These are phyloP conservation scores for Hansenula lynferdii DNA, from an alignment of 1,139 yeast genomes.

Conservation along the genomic window DNA sequence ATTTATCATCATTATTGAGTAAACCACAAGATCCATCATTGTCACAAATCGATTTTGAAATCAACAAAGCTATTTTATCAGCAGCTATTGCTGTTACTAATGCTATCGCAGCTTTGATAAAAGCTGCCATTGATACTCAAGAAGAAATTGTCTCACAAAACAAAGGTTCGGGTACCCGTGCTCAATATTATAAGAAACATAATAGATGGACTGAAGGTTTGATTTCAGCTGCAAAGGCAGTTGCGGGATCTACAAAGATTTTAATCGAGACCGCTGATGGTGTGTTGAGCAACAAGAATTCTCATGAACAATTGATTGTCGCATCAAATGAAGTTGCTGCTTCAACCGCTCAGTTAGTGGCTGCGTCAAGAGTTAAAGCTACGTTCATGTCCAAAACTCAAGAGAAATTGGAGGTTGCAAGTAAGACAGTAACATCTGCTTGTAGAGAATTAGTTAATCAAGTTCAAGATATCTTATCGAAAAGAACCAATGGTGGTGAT, in stretches of 20 bases:
- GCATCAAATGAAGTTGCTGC: conserved; percentile 93
- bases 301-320: conserved; percentile 83
- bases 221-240: conserved; percentile 86
- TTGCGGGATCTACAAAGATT: conserved; percentile 78
- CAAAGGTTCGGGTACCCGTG: conserved; percentile 58
- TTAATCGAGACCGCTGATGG: conserved; percentile 86
- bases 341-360: conserved; percentile 88
- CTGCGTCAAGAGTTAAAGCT: conserved; percentile 88
- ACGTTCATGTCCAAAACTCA: conserved; percentile 74
- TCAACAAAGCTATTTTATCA: conserved; percentile 71
- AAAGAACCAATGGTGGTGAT: conserved; percentile 27
- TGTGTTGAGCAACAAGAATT: conserved; percentile 54
- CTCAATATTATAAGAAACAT: conserved; percentile 82
- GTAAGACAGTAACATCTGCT: conserved; percentile 66
- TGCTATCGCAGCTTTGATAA: conserved; percentile 68
- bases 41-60: conserved; percentile 58
- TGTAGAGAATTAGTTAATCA: conserved; percentile 67
- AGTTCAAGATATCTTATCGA: conserved; percentile 57
- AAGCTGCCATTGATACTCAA: conserved; percentile 79
- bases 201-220: conserved; percentile 95
- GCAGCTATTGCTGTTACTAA: conserved; percentile 82
- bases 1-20: conserved; percentile 49
- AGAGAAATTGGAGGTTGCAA: conserved; percentile 65
- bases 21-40: conserved; percentile 47
- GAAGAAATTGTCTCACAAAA: conserved; percentile 76